Conservation (phyloP, 176 grass and related monocot genomes). For the Hordeum marinum region DNA sequence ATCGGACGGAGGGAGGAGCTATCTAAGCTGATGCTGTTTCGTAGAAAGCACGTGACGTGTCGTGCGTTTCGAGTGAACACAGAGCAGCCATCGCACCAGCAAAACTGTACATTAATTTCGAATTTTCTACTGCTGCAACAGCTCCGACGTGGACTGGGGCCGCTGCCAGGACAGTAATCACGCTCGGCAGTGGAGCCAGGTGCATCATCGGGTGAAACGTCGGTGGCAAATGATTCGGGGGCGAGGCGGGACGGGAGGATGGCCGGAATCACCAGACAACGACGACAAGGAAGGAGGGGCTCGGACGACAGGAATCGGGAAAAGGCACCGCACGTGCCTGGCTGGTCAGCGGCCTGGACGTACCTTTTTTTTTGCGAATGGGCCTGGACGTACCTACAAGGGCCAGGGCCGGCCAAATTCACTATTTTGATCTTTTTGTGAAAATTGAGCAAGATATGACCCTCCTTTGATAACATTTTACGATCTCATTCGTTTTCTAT, state of each 20-base stretch:
- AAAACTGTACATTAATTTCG: neutral
- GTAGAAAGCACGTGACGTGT: neutral
- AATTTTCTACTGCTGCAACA: too few relatives aligned
- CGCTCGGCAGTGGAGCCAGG: neutral
- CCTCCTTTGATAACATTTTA: too few relatives aligned
- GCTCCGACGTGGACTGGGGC: neutral
- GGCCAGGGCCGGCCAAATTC: too few relatives aligned
- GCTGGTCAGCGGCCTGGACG: too few relatives aligned
- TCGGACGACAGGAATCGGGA: neutral
- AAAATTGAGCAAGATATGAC: too few relatives aligned
- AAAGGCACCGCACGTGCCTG: neutral
- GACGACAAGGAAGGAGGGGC: neutral
- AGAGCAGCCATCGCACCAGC: neutral
- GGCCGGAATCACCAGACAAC: neutral
- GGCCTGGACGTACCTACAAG: too few relatives aligned
- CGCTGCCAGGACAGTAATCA: neutral
- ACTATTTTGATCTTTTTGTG: too few relatives aligned
- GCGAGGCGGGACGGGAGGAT: neutral
- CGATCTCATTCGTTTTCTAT: too few relatives aligned
- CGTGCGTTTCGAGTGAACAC: neutral
- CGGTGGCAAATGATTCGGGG: constrained; percentile 10
- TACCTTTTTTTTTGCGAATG: too few relatives aligned
- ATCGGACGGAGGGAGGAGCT: too few relatives aligned
- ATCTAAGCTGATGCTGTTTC: too few relatives aligned
- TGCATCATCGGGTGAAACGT: neutral